Base-by-base conservation (phyloP, 2,329 filamentous ascomycete genomes). In the Trematosphaeria pertusa region DNA sequence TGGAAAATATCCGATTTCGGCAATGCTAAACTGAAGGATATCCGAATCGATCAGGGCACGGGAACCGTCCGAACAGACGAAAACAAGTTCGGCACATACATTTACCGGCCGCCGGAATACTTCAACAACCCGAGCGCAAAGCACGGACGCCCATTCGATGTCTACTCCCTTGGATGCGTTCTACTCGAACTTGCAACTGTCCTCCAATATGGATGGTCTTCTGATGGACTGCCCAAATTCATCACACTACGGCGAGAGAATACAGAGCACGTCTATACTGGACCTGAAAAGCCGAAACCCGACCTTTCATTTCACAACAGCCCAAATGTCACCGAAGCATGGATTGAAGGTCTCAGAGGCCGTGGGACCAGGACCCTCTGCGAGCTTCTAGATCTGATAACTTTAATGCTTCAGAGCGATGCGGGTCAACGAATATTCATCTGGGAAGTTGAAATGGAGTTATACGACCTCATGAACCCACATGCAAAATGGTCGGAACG, bases 1-100 rank as follows among this genome's bases (percentile, higher is more conserved):
- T 48, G 46, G 43, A 46, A 21, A 24, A 51, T 22, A 21, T 59
- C 57, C 9, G 63, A 65, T 44, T 67, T 67, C 37, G 61, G 63
- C 9, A 19, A n/a, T 14, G 33, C 46, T 2, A 33, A 39, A 12
- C 12, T 43, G 2, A 48, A 48, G 15, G 4, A 43, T 30, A 17
- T 7, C 10, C 5, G 21, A 12, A 31, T 19, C n/a, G 20, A 34
- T 2, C 38, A 20, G 3, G 20, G 20, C 2, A 43, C 37, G 3
- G 8, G 19, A 20, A 3, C 14, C 8, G 24, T 8, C 3, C 5
- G 10, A 1, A 3, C 9, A 3, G 11, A 10, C n/a, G 8, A 32
- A 12, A 18, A 28, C 12, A 7, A 8, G 24, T 7, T 34, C 3
- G 26, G 28, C 2, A 39, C 43, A 1, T 26, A 39, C 8, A 12